Base-by-base conservation (phyloP, 2,329 filamentous ascomycete species). In the Stachybotrys echinatus region DNA sequence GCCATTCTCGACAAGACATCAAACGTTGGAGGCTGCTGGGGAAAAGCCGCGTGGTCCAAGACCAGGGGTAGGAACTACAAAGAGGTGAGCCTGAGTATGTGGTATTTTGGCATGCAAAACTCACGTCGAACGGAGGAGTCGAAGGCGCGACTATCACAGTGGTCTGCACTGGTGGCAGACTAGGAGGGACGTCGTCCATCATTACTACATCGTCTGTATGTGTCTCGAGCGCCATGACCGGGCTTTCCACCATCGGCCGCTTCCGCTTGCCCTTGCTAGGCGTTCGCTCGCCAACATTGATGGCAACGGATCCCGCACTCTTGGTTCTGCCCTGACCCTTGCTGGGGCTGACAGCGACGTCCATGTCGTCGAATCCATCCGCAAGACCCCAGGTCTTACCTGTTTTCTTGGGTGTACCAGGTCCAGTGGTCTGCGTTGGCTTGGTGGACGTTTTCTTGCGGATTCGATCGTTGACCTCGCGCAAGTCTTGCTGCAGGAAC, bases 301-400 rank as follows among this genome's bases (percentile, higher is more conserved):
- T 61, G 3, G 75, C 71, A 2, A 77, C 68, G 0, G 75, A 65
- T 1, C 72, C 71, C 0, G 66, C 63, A 48, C 72, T 53, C 64
- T 73, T 56, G 55, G 55, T 68, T 55, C 61, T 63, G 47, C 71
- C 67, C 47, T 74, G 70, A 1, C 71, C 72, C 57, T 79, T 81
- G 59, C 67, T 76, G 1, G 80, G 80, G 50, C 80, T 83, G 5
- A 66, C 62, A 7, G 74, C 71, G 49, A 81, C 72, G 53, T 83
- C 80, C 54, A 81, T 72, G 52, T 89, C 83, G 52, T 92, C 87
- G 58, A 94, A 94, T 0, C 89, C 89, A 66, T 94, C 89, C 2
- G 86, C 79, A 46, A 87, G 71, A 1, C 77, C 74, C 67, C 80
- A 80, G 1, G 72, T 67, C 62, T 78, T 83, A 23, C 74, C 66